Percentiles rank a stretch among this genome's conserved stretches.
Evolutionary conservation across 306 rosid species (phyloP).

Genomic region (Vigna radiata): DNA sequence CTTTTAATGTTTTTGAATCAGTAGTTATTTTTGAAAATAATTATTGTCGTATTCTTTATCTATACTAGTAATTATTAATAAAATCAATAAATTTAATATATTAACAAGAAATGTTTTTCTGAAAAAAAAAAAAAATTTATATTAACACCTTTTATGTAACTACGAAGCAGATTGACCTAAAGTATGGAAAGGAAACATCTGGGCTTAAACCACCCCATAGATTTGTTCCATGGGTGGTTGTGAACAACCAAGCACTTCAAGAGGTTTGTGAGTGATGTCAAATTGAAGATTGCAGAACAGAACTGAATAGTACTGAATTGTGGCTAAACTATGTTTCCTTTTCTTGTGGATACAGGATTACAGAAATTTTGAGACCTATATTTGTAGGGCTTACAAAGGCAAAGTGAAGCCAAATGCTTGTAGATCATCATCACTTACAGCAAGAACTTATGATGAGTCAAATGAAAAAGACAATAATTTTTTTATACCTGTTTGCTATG

Average conservation of each 20-base stretch:
- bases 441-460: conserved; percentile 38
- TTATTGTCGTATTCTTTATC: no score
- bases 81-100: no score
- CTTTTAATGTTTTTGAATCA: no score
- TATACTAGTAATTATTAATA: no score
- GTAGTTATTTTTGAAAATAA: no score
- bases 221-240: conserved; percentile 92
- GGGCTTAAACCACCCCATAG: conserved; percentile 69
- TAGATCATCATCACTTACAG: conserved; percentile 49
- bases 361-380: conserved; percentile 58
- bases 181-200: conserved; percentile 67
- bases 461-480: conserved; percentile 29
- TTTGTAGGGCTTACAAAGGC: conserved; percentile 71
- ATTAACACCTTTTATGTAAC: not conserved
- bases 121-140: no score
- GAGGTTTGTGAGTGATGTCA: conserved; percentile 58
- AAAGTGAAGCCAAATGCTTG: conserved; percentile 59
- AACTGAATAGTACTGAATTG: conserved; percentile 7
- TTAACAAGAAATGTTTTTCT: no score
- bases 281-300: not conserved
- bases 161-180: conserved; percentile 63
- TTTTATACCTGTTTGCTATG: conserved; percentile 51
- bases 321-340: not conserved
- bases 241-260: conserved; percentile 70
- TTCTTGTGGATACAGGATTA: conserved; percentile 60